Evolutionary conservation across 2,329 filamentous ascomycete genomes (phyloP).

Genomic region (Exophiala sp.): DNA sequence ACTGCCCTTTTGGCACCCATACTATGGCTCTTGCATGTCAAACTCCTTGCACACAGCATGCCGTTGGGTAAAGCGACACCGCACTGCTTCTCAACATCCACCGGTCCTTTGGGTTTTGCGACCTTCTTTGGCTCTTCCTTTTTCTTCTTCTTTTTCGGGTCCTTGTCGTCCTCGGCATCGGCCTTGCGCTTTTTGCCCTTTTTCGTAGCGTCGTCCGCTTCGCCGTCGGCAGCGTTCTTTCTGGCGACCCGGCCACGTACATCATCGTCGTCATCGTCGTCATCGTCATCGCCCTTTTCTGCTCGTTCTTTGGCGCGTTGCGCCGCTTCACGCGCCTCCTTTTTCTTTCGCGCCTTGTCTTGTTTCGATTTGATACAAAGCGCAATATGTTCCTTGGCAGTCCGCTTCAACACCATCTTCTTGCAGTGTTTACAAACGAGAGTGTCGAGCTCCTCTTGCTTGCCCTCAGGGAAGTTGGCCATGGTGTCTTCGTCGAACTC

Average conservation of each 20-base stretch:
- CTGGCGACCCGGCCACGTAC: constrained; percentile 43
- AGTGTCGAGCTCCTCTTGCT: constrained; percentile 48
- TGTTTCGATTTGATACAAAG: constrained; percentile 80
- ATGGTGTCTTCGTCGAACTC: constrained; percentile 68
- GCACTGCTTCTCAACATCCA: constrained; percentile 90
- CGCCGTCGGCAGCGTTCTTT: constrained; percentile 17
- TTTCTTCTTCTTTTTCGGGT: constrained; percentile 86
- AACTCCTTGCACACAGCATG: constrained; percentile 74
- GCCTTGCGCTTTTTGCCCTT: constrained; percentile 31
- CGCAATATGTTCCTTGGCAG: constrained; percentile 71
- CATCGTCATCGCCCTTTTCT: constrained; percentile 42
- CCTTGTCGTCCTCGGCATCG: constrained; percentile 48
- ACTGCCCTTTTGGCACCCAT: constrained; percentile 92
- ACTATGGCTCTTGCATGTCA: constrained; percentile 91
- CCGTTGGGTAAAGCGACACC: constrained; percentile 82
- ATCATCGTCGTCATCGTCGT: constrained; percentile 41
- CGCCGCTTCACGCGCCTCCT: constrained; percentile 65
- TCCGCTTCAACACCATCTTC: constrained; percentile 71
- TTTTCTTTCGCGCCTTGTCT: constrained; percentile 70
- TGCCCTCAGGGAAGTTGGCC: constrained; percentile 71
- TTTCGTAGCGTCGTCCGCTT: constrained; percentile 23
- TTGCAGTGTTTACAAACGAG: constrained; percentile 93
- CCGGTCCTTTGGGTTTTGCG: constrained; percentile 81
- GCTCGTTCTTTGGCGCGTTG: constrained; percentile 54
- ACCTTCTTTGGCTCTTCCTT: constrained; percentile 87